Conservation (phyloP, 2,329 filamentous ascomycete genomes). For the Madurella fahalii region DNA sequence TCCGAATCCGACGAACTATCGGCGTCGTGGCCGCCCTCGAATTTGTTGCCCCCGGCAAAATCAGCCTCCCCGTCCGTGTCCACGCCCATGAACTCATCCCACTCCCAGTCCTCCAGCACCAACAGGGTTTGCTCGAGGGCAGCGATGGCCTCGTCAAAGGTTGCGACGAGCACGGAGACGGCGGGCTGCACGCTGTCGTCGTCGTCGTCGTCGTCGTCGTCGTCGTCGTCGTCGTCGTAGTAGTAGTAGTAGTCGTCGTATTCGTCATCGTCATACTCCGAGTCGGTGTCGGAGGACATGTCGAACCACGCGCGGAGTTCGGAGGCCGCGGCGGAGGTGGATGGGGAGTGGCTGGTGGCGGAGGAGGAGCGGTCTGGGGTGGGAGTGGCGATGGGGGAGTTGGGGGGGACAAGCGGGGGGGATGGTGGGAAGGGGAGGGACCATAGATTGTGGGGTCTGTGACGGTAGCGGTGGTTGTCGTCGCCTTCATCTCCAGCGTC, state of each 20-base stretch:
- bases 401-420: neutral
- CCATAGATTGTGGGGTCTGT: no score
- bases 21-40: neutral
- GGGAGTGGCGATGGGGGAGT: neutral
- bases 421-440: no score
- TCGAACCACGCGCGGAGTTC: constrained; percentile 6
- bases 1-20: neutral
- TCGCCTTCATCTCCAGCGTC: no score
- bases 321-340: neutral
- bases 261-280: neutral
- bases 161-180: neutral
- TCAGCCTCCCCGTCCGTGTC: neutral
- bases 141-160: neutral
- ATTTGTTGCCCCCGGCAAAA: no score
- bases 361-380: no score
- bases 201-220: neutral
- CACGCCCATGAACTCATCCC: neutral
- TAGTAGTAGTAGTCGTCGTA: neutral
- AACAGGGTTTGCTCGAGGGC: neutral
- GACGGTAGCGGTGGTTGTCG: no score
- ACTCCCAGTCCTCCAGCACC: neutral
- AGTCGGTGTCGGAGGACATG: neutral
- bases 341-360: neutral
- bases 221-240: neutral
- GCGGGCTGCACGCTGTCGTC: neutral